Base-by-base conservation (phyloP, 164 flowering plant genomes). In the Amborella trichopoda region DNA sequence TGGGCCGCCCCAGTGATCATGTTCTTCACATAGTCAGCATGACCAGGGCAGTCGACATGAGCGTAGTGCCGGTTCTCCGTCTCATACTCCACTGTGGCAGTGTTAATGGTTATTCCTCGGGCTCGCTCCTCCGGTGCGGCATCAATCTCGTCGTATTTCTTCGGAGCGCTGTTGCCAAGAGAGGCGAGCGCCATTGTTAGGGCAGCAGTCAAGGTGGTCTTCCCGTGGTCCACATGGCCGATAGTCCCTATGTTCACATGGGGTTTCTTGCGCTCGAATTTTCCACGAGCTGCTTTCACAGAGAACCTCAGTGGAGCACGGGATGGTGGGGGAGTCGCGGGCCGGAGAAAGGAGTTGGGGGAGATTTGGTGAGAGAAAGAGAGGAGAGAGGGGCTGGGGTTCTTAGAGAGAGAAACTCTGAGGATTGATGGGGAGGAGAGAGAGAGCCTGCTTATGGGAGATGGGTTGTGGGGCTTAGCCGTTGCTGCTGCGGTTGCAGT, bases 171-270 rank as follows among this genome's bases (percentile, higher is more conserved):
- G 57, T 50, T 54, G 11, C 41, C 41, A 18, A 62, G 49, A 16
- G 67, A 21, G 18, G 70, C 70, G 0, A 66, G 46, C n/a, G 70
- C 70, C 67, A 66, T 66, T 42, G 67, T 66, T 11, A 66, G 58
- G 6, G 70, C 67, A 0, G 67, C 64, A 6, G 70, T 66, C 21
- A 66, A 55, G 10, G 67, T 66, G 18, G 70, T 66, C 43, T 66
- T 62, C 5, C 67, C 67, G 39, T 66, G 70, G 70, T 66, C 70
- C 22, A 66, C 70, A n/a, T 66, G 70, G 10, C 70, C 67, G 10
- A 66, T 62, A 3, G 70, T 66, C 32, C 70, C 67, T 38, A 66
- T 66, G 54, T 66, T 66, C 12, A 66, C 64, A 37, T 66, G 70
- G 56, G 70, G 70, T 36, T 66, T 66, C 49, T 62, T 66, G 16